phyloP scores from a whole-genome alignment of 441 rosid genomes.

The Dalechampia spathulata region DNA sequence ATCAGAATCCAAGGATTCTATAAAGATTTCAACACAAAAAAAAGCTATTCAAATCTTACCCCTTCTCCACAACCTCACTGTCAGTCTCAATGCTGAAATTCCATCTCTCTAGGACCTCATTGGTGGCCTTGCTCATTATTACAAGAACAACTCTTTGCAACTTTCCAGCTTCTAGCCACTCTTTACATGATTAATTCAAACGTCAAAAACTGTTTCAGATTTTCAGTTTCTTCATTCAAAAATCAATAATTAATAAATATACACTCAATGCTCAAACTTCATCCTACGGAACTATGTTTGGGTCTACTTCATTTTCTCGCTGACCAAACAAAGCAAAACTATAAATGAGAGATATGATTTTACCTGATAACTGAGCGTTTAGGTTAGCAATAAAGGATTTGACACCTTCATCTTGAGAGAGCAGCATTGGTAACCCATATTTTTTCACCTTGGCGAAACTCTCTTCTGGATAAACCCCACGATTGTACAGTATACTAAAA shows the following conservation, averaged over 20 bases:
- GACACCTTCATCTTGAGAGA: conserved; percentile 82
- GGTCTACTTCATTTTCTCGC: no score
- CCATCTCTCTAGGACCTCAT: conserved; percentile 90
- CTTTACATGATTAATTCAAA: conserved; percentile 30
- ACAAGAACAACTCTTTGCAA: conserved; percentile 82
- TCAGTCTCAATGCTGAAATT: conserved; percentile 87
- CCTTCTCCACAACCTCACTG: conserved; percentile 65
- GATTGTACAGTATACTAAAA: conserved; percentile 84
- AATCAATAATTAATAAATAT: no score
- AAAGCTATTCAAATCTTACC: no score
- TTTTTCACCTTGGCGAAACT: conserved; percentile 84
- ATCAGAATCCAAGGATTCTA: no score
- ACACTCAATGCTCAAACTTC: no score
- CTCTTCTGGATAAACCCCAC: conserved; percentile 90
- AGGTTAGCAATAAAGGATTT: conserved; percentile 65
- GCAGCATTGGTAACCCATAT: conserved; percentile 87
- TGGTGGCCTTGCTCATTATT: conserved; percentile 73
- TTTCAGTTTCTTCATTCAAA: not conserved
- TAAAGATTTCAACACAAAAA: no score
- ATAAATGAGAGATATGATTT: not conserved
- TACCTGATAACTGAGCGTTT: conserved; percentile 73
- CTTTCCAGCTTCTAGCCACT: conserved; percentile 89
- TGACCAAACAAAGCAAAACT: conserved; percentile 1
- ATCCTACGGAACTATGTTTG: no score
- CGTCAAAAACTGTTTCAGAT: no score